Evolutionary conservation across 2,329 filamentous ascomycete species (phyloP), one percentile per base, ranked within the genome.

Genomic region (Cordyceps cateniannulata): DNA sequence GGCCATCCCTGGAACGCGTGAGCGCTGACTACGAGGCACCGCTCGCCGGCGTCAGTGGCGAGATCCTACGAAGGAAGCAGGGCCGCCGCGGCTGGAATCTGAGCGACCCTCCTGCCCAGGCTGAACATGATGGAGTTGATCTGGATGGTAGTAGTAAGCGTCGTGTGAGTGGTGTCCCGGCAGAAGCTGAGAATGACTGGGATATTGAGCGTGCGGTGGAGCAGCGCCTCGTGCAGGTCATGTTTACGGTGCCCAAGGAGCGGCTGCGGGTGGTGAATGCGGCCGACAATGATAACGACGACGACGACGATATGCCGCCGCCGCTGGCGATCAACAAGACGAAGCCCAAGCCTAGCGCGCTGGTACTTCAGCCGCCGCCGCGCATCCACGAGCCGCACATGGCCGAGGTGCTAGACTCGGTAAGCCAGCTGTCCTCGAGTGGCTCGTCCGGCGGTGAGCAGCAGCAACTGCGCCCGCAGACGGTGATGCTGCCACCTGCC

Each of bases 181-280:
- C 66, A 51, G 68, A 69, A 40, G 76, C 77, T 35, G 85, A 88
- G 60, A 86, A 85, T 72, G 88, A 91, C 59, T 90, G 89, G 89
- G 89, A 92, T 66, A 84, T 93, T 44, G 89, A 93, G 71, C 79
- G 82, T 60, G 88, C 89, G 2, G 83, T 88, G 1, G 86, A 91
- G 74, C 83, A 83, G 62, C 76, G 88, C 24, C 78, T 90, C 9
- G 89, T 93, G 63, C 89, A 93, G 72, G 84, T 91, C 69, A 95
- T 96, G 84, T 98, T 96, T 73, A 97, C 93, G 0, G 91, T 97
- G 63, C 93, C 95, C 2, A 91, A 88, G 72, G 89, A 93, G 73
- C 85, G 86, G 66, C 75, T 98, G 64, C 79, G 93, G 27, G 92
- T 98, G n/a, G 93, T 97, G 22, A 98, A 98, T 71, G 87, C 84